Base-by-base conservation (phyloP, 225 moss, liverwort and hornwort genomes). In the Thuidium tamariscinum region DNA sequence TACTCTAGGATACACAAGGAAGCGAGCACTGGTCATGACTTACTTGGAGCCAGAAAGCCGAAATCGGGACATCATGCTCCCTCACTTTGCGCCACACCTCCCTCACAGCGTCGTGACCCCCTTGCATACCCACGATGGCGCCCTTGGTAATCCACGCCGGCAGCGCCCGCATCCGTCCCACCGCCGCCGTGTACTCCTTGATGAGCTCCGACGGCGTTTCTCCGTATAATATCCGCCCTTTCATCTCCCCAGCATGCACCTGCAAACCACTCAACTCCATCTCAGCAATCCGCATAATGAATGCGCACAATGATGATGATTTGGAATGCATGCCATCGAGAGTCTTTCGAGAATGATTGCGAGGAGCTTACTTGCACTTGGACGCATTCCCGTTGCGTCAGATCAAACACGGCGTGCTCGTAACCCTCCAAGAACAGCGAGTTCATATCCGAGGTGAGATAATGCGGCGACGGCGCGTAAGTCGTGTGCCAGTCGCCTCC, bases 41-140 rank as follows among this genome's bases (percentile, higher is more conserved):
- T 91, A 97, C 97, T 92, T 97, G 97, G 30, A 97, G 91, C 97
- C 97, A 97, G 85, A 97, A 96, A 37, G 97, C 97, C 18, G 97
- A 90, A 32, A 97, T 89, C 12, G 97, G 97, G 55, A 97, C 95
- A 34, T 94, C 91, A 27, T 90, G 85, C 70, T 93, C 91, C 52
- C 74, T 87, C 59, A 97, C 93, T 90, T 90, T 88, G 51, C 87
- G 89, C 97, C 97, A 97, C 7, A 95, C 94, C 7, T 91, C 86
- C 30, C 90, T 93, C 51, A 97, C 97, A 25, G 87, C 90, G 4
- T 92, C 41, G 37, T 74, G 84, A 41, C 97, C 97, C 19, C 97
- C 97, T 90, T 97, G 97, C 96, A 97, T 95, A 27, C 97, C 97
- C 32, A 97, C 95, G 7, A 96, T 91, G 3, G 94, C 97, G 18